Evolutionary conservation across 2,329 filamentous ascomycete species (phyloP).

Genomic region (Talaromyces sp.): DNA sequence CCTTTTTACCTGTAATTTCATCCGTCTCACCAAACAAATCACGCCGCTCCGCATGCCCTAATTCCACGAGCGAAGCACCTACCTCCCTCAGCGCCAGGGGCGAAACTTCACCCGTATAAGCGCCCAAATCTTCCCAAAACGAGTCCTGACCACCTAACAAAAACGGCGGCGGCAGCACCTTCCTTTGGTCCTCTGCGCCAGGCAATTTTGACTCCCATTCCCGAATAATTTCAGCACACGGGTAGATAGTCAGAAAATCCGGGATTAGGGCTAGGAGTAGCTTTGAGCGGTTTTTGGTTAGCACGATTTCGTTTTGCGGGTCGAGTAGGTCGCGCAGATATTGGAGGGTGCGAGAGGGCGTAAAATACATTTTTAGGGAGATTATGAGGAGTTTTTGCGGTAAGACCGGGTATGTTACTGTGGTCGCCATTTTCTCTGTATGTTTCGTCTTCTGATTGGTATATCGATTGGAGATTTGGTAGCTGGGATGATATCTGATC

Average conservation of each 20-base stretch:
- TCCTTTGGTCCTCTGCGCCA: slow-evolving; percentile 38
- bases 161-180: slow-evolving; percentile 50
- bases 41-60: slow-evolving; percentile 78
- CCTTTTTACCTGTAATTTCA: slow-evolving; percentile 64
- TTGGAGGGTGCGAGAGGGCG: slow-evolving; percentile 58
- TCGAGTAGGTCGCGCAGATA: slow-evolving; percentile 54
- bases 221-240: slow-evolving; percentile 42
- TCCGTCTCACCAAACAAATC: slow-evolving; percentile 74
- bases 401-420: slow-evolving; percentile 29
- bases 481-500: not conserved
- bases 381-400: slow-evolving; percentile 68
- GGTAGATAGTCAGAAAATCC: slow-evolving; percentile 67
- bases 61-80: slow-evolving; percentile 70
- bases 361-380: slow-evolving; percentile 79
- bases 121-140: slow-evolving; percentile 66
- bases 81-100: slow-evolving; percentile 65
- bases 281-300: slow-evolving; percentile 46
- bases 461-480: not conserved
- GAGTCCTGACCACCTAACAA: slow-evolving; percentile 74
- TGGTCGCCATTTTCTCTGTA: slow-evolving; percentile 16
- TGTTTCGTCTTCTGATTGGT: slow-evolving; percentile 1
- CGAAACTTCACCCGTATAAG: slow-evolving; percentile 77
- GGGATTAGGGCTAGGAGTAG: slow-evolving; percentile 75
- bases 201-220: slow-evolving; percentile 30
- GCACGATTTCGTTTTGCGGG: slow-evolving; percentile 46